A percentile compares a stretch with the other conserved stretches of the same genome.
Conservation (phyloP, 2,329 filamentous ascomycete species). For the Colletotrichum liriopes region DNA sequence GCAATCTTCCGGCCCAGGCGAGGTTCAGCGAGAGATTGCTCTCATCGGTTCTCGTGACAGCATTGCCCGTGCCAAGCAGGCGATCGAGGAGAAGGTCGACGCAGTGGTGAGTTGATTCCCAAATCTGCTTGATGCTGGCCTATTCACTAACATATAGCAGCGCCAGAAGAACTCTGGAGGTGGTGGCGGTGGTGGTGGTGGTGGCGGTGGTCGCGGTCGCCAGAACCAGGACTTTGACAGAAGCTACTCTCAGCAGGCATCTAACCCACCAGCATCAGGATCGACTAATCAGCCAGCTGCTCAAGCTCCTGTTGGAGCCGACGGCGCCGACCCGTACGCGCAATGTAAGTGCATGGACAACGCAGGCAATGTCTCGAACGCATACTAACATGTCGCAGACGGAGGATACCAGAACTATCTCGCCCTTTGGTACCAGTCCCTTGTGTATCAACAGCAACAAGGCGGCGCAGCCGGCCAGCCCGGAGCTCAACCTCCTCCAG, state of each 20-base stretch:
- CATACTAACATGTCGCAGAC: constrained; percentile 64
- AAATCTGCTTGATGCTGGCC: not conserved
- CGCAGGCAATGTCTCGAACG: not conserved
- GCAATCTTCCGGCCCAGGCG: constrained; percentile 82
- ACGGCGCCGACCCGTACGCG: constrained; percentile 80
- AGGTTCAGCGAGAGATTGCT: constrained; percentile 88
- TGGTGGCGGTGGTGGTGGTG: constrained; percentile 56
- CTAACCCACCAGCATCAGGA: constrained; percentile 52
- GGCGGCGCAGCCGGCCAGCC: constrained; percentile 52
- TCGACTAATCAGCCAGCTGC: constrained; percentile 60
- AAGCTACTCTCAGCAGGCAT: constrained; percentile 65
- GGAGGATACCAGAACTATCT: constrained; percentile 88
- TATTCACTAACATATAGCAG: constrained; percentile 55
- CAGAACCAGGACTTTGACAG: constrained; percentile 70
- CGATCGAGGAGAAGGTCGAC: constrained; percentile 94
- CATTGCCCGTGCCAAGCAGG: constrained; percentile 84
- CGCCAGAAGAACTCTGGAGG: constrained; percentile 69
- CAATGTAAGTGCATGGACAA: constrained; percentile 69
- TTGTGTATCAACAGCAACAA: constrained; percentile 61
- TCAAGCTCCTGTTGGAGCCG: constrained; percentile 61
- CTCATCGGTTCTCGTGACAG: constrained; percentile 84
- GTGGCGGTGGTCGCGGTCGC: constrained; percentile 58
- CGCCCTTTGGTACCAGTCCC: constrained; percentile 84
- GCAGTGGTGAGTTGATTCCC: constrained; percentile 77
- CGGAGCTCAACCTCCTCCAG: constrained; percentile 39